Evolutionary conservation across 768 basidiomycete genomes (phyloP), one percentile per base, ranked within the genome.

Genomic region (Rhizopogon sp.): DNA sequence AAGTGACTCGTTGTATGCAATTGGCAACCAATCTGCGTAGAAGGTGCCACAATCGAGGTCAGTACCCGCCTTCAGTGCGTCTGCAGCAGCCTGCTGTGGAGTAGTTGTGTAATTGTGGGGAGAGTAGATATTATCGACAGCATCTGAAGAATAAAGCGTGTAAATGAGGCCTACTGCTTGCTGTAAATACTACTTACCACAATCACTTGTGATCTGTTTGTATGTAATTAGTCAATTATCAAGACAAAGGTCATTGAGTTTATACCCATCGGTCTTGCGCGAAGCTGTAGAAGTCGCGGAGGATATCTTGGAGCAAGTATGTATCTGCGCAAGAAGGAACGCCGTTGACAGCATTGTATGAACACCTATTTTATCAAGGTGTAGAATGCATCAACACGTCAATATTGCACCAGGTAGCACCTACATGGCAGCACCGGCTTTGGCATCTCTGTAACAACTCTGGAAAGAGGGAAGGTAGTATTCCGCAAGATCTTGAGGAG

Each of bases 281-380:
- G 58, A 82, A 80, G 11, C 76, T 77, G 76, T 78, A 83, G 45
- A 69, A 66, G 52, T 80, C 80, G 16, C 82, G 72, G 22, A 82
- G 62, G 25, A 84, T 63, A 31, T 70, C 70, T 61, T 82, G 79
- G 33, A 84, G 69, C 29, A 84, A 70, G 60, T 77, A 83, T 1
- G 74, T 70, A 60, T 73, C 76, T 20, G 79, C 81, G 60, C 82
- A 84, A 1, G 78, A 72, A 4, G 82, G 82, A 31, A 83, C 65
- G 2, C 82, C 82, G 56, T 83, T 83, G 17, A 84, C 79, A 9
- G 81, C 76, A 57, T 83, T 84, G 62, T 83, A 84, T 57, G 77
- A 79, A 71, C 82, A 84, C 60, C 60, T 56, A 10, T 14, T 31
- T 52, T 7, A 56, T 33, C 4, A 49, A 22, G 13, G 22, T 20